These are phyloP conservation scores for Camellia oleifera DNA, from an alignment of 179 eudicot genomes.

Conservation along the genomic window DNA sequence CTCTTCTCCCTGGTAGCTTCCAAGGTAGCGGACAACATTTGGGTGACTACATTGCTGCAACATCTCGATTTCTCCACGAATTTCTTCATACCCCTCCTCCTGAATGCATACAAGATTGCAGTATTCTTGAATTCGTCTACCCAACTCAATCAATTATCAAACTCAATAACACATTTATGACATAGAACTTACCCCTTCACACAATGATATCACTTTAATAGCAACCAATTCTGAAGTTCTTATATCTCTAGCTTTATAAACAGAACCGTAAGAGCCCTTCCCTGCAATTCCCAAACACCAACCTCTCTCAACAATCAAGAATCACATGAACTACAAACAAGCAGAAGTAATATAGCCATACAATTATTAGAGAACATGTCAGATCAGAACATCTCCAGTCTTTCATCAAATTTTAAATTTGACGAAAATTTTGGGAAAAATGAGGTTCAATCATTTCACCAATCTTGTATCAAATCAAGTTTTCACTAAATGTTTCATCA, in stretches of 20 bases:
- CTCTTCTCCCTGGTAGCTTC: conserved; percentile 99
- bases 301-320: conserved; percentile 16
- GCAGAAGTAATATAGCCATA: neutral
- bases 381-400: no score
- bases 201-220: conserved; percentile 88
- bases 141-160: conserved; percentile 9
- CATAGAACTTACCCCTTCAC: conserved; percentile 73
- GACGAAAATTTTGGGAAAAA: no score
- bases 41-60: conserved; percentile 99
- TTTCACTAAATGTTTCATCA: no score
- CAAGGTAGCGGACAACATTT: conserved; percentile 96
- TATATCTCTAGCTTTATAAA: conserved; percentile 93
- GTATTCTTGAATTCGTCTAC: conserved; percentile 2
- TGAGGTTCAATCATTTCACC: no score
- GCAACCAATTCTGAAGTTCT: conserved; percentile 93
- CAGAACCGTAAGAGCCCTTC: conserved; percentile 97
- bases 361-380: neutral
- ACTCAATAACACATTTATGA: neutral
- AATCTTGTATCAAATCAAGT: no score
- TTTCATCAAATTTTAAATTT: no score
- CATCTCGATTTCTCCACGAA: conserved; percentile 99
- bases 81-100: conserved; percentile 99
- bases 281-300: conserved; percentile 54
- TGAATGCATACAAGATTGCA: conserved; percentile 24
- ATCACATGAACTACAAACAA: no score